Evolutionary conservation across 108 stramenopile species (phyloP).

Genomic region (Chaetoceros tenuissimus): DNA sequence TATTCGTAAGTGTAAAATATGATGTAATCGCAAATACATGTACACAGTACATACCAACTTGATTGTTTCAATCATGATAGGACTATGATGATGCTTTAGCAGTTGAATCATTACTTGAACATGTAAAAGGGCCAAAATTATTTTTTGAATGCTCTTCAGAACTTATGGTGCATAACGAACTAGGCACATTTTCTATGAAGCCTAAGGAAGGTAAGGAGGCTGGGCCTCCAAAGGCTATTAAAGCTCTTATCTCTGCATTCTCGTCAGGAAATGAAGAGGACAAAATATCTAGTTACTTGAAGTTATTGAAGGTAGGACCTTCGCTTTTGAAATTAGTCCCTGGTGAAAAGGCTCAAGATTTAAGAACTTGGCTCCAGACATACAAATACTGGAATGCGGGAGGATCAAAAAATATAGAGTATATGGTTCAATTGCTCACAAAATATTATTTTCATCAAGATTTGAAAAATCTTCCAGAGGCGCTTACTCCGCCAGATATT

Average conservation of each 20-base stretch:
- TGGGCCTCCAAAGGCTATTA: slow-evolving; percentile 79
- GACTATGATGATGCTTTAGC: slow-evolving; percentile 60
- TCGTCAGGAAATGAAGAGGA: slow-evolving; percentile 79
- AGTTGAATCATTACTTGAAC: slow-evolving; percentile 22
- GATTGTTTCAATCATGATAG: too few species aligned
- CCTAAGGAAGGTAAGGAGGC: slow-evolving; percentile 15
- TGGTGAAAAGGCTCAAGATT: slow-evolving; percentile 75
- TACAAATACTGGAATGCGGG: slow-evolving; percentile 87
- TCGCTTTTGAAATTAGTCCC: slow-evolving; percentile 71
- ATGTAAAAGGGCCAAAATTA: slow-evolving; percentile 47
- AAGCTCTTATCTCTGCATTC: slow-evolving; percentile 68
- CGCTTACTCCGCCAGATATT: slow-evolving; percentile 66
- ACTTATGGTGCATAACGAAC: slow-evolving; percentile 63
- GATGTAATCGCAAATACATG: too few species aligned
- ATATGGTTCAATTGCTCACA: slow-evolving; percentile 44
- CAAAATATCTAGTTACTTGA: slow-evolving; percentile 67
- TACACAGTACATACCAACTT: too few species aligned
- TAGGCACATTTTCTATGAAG: slow-evolving; percentile 65
- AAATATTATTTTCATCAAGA: slow-evolving; percentile 15
- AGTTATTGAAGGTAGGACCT: slow-evolving; percentile 78
- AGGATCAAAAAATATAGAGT: slow-evolving; percentile 44
- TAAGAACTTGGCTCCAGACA: slow-evolving; percentile 75
- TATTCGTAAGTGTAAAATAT: too few species aligned
- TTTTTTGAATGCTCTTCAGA: slow-evolving; percentile 82
- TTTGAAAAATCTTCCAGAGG: slow-evolving; percentile 26